Evolutionary conservation across 2,329 filamentous ascomycete species (phyloP), one percentile per base, ranked within the genome.

Genomic region (Myriosclerotinia duriaeana): DNA sequence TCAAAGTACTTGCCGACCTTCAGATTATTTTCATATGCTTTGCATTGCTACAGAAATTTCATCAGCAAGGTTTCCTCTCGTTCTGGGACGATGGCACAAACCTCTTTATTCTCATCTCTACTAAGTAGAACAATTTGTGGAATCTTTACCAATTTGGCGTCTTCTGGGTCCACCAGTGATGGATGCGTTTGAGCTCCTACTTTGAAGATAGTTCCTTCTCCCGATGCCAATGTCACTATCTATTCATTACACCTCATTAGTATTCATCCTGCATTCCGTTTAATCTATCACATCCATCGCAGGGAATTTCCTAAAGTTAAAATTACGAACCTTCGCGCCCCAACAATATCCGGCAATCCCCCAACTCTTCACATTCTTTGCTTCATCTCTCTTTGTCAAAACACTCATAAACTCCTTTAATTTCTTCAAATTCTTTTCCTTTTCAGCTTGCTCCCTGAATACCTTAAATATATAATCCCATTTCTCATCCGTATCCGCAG

Each of bases 111-210:
- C 67, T 91, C 89, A 71, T 91, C 88, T 74, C 84, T 84, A 55
- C 88, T 90, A 0, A 88, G 86, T 1, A 91, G 80, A 69, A 89
- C 72, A 63, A 83, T 79, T 54, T 88, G 78, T 2, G 89, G 89
- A 9, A 89, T 80, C 56, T 81, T 84, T 75, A 90, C 80, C 30
- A 78, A 80, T 70, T 80, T 76, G 5, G 87, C 88, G 64, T 91
- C 88, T 52, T 80, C 78, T 36, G 83, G 78, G 68, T 89, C 86
- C 54, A 88, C 82, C 83, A 87, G 85, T 71, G 85, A 85, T 1
- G 86, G 86, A 77, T 88, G 86, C 67, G 76, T 77, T 65, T 81
- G 77, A 56, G 82, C 83, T 7, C 77, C 83, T 53, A 79, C 79
- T 68, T 80, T 80, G 74, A 90, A 91, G 34, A 81, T 80, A 74